Evolutionary conservation across 352 stramenopile genomes (phyloP), one percentile per base, ranked within the genome.

Genomic region (Halophytophthora batemanensis): DNA sequence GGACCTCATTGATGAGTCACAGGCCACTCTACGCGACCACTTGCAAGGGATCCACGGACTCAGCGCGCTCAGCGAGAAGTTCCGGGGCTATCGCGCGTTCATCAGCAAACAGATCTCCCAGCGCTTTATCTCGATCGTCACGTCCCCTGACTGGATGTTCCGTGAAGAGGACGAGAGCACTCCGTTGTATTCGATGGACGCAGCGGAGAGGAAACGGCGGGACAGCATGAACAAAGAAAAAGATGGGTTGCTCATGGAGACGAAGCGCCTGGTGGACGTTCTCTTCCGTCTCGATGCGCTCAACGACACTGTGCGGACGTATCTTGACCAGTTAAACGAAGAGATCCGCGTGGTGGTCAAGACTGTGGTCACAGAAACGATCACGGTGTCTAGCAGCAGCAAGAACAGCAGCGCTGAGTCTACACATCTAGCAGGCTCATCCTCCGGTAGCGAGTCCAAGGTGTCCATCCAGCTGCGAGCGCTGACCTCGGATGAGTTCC

Each of bases 341-440:
- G 84, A 95, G 55, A 89, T 93, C 56, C 89, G 89, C 33, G 72
- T 95, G 22, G 74, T 95, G 1, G 84, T 95, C 28, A 93, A 93
- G 59, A 93, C 82, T 0, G 84, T 95, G 15, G 84, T 95, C n/a
- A 93, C 77, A 0, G 84, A 95, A 67, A 95, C 84, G 0, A 95
- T 95, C 49, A 70, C 74, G 19, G 74, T 87, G 17, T 89, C 79
- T 14, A 74, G 45, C 14, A 82, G 62, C 37, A 80, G 55, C 54
- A 79, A 75, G 22, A 74, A 25, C 44, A 69, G 22, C 1, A 46
- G 22, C 18, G 45, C 45, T 2, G 53, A 58, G 8, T 59, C 41
- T 13, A 57, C 50, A n/a, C 54, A 69, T 55, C 25, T 58, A 21
- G 64, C 42, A 31, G 33, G 48, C 37, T 42, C 25, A 31, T 8